These are phyloP conservation scores for Fusarium sp. DNA, from an alignment of 2,329 filamentous ascomycete species.

Conservation along the genomic window DNA sequence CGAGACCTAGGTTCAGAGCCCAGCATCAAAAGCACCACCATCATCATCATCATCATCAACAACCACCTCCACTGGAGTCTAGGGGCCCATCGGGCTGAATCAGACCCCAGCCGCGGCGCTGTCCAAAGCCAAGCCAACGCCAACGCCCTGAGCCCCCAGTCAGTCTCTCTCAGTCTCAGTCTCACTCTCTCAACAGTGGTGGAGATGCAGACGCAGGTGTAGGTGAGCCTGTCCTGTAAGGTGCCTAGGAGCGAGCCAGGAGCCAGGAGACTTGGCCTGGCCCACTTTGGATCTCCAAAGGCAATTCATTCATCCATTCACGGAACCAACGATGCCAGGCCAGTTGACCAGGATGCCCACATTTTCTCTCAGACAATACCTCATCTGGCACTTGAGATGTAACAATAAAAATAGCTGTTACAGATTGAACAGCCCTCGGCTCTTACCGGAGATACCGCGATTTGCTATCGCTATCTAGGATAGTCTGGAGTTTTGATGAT, in stretches of 20 bases:
- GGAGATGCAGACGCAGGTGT: neutral
- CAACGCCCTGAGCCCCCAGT: constrained; percentile 14
- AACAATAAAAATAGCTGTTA: constrained; percentile 19
- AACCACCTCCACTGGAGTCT: constrained; percentile 15
- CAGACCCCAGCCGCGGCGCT: constrained; percentile 37
- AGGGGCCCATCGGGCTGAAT: constrained; percentile 33
- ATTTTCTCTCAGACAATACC: constrained; percentile 25
- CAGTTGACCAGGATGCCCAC: constrained; percentile 1
- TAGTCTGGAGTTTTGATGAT: neutral
- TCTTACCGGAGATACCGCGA: constrained; percentile 16
- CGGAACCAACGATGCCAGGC: neutral
- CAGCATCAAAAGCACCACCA: neutral
- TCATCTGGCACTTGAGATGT: constrained; percentile 21
- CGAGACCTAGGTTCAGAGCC: neutral
- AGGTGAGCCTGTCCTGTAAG: neutral
- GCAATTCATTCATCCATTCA: neutral
- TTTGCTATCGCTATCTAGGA: neutral
- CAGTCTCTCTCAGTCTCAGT: neutral
- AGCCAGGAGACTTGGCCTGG: constrained; percentile 5
- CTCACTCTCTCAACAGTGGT: constrained; percentile 1
- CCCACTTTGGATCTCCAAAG: constrained; percentile 32
- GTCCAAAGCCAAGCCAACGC: constrained; percentile 32
- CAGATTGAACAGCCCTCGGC: constrained; percentile 9
- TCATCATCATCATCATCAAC: neutral
- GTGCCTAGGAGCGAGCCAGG: neutral